Base-by-base conservation (phyloP, 2,329 filamentous ascomycete genomes). In the Talaromyces amestolkiae region DNA sequence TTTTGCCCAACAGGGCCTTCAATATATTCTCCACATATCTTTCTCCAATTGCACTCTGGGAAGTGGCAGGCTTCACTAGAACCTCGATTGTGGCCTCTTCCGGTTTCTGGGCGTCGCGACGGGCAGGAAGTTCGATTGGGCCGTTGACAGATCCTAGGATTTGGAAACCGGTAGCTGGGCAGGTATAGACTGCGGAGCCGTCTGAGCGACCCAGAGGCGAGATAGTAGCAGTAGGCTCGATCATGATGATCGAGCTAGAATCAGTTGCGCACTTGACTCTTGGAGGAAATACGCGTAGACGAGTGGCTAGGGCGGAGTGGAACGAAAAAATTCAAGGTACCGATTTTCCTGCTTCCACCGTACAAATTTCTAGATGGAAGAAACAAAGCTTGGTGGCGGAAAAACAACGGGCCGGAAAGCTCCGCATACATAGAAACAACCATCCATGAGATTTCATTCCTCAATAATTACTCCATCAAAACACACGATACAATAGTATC, bases 11-110 rank as follows among this genome's bases (percentile, higher is more conserved):
- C 54, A 80, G 70, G 51, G 70, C 72, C 37, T 73, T 76, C 51
- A 82, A 58, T 43, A 81, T 75, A 3, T 74, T 87, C 79, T 97
- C 93, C 27, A 96, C 86, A 78, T 96, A 92, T 71, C 92, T 86
- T 78, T 93, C 91, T 68, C 89, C 86, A 19, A 90, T 90, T 89
- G 93, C 90, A 82, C 91, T 92, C 54, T 95, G 89, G 17, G 93
- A 93, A 69, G 90, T 88, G 41, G 91, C 89, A 58, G 94, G 94
- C 76, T 95, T 88, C 69, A 99, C 87, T 75, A 94, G 88, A 65
- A 99, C 91, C 78, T 98, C 95, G 69, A 99, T 84, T 59, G 90
- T 87, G 33, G 94, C 92, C 81, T 97, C 93, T 78, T 96, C 93
- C 8, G 95, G 91, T 70, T 95, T 87, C 77, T 98, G 92, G 27